These are phyloP conservation scores for Phylloporus sp. DNA, from an alignment of 768 basidiomycete genomes.

Conservation along the genomic window DNA sequence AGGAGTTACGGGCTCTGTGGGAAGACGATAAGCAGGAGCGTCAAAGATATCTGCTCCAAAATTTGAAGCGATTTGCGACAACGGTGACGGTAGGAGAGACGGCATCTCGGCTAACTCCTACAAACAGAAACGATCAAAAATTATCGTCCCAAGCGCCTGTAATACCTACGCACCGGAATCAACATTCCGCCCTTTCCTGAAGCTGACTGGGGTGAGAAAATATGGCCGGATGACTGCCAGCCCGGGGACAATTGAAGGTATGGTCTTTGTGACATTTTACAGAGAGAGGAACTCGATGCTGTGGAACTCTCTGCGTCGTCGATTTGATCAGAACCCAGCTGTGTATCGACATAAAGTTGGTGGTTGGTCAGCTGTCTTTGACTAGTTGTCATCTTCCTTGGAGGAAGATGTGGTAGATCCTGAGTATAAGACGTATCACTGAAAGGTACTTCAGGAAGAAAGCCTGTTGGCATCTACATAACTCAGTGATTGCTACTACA, in stretches of 20 bases:
- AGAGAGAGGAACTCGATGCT: constrained; percentile 10
- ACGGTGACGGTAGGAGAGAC: constrained; percentile 12
- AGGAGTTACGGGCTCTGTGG: constrained; percentile 11
- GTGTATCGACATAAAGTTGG: constrained; percentile 21
- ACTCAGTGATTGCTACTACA: constrained; percentile 1
- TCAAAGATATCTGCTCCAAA: constrained; percentile 1
- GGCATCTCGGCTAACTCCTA: constrained; percentile 10
- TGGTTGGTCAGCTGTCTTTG: constrained; percentile 8
- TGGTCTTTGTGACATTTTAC: constrained; percentile 10
- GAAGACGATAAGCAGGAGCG: background rate
- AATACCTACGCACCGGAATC: constrained; percentile 9
- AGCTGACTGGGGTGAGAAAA: constrained; percentile 11
- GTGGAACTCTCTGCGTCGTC: constrained; percentile 17
- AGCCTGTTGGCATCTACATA: constrained; percentile 2
- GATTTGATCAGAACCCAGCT: constrained; percentile 1
- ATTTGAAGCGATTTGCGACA: constrained; percentile 1
- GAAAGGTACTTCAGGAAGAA: background rate
- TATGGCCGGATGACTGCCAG: constrained; percentile 1
- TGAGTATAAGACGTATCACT: background rate
- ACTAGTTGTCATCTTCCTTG: background rate
- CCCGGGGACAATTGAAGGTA: background rate
- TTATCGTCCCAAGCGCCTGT: background rate
- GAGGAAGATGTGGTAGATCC: background rate
- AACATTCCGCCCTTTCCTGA: background rate
- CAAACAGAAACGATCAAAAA: background rate